These are phyloP conservation scores for Gossypium longicalyx DNA, from an alignment of 345 rosid species.

Conservation along the genomic window DNA sequence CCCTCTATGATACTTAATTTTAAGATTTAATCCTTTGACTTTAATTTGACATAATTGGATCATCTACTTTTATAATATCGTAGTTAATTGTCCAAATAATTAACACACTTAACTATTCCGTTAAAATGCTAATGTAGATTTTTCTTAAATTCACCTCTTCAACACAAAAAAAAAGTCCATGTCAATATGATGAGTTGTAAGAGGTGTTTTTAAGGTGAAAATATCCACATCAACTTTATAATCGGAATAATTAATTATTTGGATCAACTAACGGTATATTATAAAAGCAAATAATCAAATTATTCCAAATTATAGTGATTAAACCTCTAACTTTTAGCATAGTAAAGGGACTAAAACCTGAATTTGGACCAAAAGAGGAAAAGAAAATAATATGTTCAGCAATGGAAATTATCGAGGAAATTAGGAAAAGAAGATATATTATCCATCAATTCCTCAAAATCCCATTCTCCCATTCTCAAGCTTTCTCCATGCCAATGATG, in stretches of 20 bases:
- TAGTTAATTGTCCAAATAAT: neutral
- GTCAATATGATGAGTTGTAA: too few relatives aligned
- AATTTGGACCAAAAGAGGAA: neutral
- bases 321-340: neutral
- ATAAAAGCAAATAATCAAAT: neutral
- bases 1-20: neutral
- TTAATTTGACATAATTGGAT: too few relatives aligned
- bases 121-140: too few relatives aligned
- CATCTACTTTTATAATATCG: neutral
- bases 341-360: neutral
- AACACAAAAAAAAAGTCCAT: too few relatives aligned
- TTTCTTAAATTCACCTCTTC: too few relatives aligned
- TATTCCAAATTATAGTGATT: neutral
- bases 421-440: constrained; percentile 60
- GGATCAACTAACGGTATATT: neutral
- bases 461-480: constrained; percentile 87
- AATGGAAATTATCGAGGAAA: constrained; percentile 68
- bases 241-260: too few relatives aligned
- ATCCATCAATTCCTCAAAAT: constrained; percentile 72
- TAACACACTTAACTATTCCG: neutral
- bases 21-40: too few relatives aligned
- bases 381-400: constrained; percentile 28
- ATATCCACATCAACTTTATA: too few relatives aligned
- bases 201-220: too few relatives aligned
- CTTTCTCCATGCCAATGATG: constrained; percentile 59